Base-by-base conservation (phyloP, 176 grass and related monocot species). In the Musa troglodytarum region DNA sequence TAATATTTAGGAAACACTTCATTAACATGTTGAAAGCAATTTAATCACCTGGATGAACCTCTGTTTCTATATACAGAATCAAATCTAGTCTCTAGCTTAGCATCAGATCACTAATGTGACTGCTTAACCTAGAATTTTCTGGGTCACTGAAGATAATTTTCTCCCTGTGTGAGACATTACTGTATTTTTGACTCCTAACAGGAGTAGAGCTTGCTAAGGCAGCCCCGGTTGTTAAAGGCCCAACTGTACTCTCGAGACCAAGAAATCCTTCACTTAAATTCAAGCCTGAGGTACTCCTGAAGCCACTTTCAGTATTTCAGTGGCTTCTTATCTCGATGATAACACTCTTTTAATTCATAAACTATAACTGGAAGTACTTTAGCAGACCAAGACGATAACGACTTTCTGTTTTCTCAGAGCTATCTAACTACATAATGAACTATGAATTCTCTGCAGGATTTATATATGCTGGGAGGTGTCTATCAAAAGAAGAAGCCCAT, bases 171-270 rank as follows among this genome's bases (percentile, higher is more conserved):
- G 63, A 53, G 50, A 66, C 29, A 14, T 68, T 21, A 68, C 14
- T 21, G 9, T 5, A 69, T 28, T 50, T 49, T 50, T 49, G 34
- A 43, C 16, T 75, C 76, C 3, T 90, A 76, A n/a, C 65, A 92
- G 89, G 74, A 79, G 81, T 74, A 79, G 74, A 81, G 51, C 34
- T 75, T 65, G 61, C 29, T 2, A 16, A 79, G 83, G 81, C 68
- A 74, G 24, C 62, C 65, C 4, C 76, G 2, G 50, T 76, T 65
- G 34, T 56, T 19, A 54, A 81, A 73, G 78, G 63, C 53, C 58
- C 65, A 57, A 63, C 76, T 11, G 52, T 34, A 13, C 26, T 82
- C 34, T 55, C 49, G 50, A 85, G 65, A 76, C 7, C 53, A 76
- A 19, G 7, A 24, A 28, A 19, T 17, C 6, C 26, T 59, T 81